phyloP scores from a whole-genome alignment of 306 rosid species.

The Cucurbita moschata region DNA sequence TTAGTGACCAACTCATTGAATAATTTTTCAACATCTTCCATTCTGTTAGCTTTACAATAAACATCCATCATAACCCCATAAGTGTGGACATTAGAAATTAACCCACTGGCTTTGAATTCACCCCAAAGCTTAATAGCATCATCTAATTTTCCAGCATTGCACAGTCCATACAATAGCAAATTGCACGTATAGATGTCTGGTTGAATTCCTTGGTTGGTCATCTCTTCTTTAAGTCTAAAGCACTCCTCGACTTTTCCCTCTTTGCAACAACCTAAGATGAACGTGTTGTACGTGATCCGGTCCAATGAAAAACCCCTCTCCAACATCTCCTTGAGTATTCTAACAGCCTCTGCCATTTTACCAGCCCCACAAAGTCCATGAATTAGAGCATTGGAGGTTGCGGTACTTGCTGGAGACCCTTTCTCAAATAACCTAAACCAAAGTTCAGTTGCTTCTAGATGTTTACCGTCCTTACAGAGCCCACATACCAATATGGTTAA shows the following conservation, averaged over 20 bases:
- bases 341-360: constrained; percentile 30
- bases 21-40: constrained; percentile 37
- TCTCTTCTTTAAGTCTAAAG: constrained; percentile 42
- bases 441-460: constrained; percentile 43
- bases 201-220: constrained; percentile 33
- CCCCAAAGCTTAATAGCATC: constrained; percentile 34
- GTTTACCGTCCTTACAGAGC: constrained; percentile 43
- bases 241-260: constrained; percentile 33
- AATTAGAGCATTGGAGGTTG: constrained; percentile 55
- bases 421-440: constrained; percentile 47
- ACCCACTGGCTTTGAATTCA: constrained; percentile 30
- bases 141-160: constrained; percentile 44
- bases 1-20: constrained; percentile 30
- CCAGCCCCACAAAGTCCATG: constrained; percentile 46
- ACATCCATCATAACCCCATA: constrained; percentile 53
- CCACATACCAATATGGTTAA: constrained; percentile 44
- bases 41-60: constrained; percentile 37
- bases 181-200: constrained; percentile 55
- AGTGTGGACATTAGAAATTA: constrained; percentile 47
- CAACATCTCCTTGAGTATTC: constrained; percentile 28
- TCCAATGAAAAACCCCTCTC: constrained; percentile 42
- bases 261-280: constrained; percentile 50
- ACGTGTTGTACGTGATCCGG: constrained; percentile 51
- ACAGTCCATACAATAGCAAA: constrained; percentile 40
- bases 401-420: constrained; percentile 38